Evolutionary conservation across 345 rosid species (phyloP).

Genomic region (Corchorus olitorius): DNA sequence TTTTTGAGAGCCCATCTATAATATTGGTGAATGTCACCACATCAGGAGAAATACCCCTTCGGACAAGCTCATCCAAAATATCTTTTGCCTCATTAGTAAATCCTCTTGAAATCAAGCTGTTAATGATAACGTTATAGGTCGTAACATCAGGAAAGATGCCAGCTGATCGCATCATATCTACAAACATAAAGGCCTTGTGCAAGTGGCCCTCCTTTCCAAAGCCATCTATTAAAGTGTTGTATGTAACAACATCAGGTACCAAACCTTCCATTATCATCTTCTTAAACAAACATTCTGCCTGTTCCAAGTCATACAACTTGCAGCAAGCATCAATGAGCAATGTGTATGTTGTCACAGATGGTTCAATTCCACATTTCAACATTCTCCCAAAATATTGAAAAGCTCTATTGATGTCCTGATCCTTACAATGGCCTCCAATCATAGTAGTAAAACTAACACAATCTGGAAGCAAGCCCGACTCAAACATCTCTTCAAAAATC

Average conservation of each 20-base stretch:
- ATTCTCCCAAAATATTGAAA: conserved; percentile 43
- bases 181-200: conserved; percentile 47
- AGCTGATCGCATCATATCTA: conserved; percentile 46
- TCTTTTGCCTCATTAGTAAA: conserved; percentile 44
- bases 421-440: conserved; percentile 46
- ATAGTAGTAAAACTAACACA: conserved; percentile 48
- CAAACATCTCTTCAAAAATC: conserved; percentile 44
- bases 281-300: conserved; percentile 36
- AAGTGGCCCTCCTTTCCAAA: conserved; percentile 48
- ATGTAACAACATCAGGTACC: conserved; percentile 46
- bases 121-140: conserved; percentile 51
- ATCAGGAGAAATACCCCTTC: conserved; percentile 45
- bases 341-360: conserved; percentile 46
- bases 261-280: conserved; percentile 34
- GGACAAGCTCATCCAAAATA: conserved; percentile 44
- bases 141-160: conserved; percentile 47
- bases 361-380: conserved; percentile 43
- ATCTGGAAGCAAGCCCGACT: conserved; percentile 47
- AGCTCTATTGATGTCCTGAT: conserved; percentile 35
- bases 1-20: conserved; percentile 49
- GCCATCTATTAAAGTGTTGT: conserved; percentile 45
- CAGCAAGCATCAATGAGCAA: conserved; percentile 45
- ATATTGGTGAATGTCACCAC: conserved; percentile 50
- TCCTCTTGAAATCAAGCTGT: conserved; percentile 49
- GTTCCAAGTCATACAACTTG: conserved; percentile 34